Evolutionary conservation across 345 rosid species (phyloP), one percentile per base, ranked within the genome.

Genomic region (Lepidium aucheri): DNA sequence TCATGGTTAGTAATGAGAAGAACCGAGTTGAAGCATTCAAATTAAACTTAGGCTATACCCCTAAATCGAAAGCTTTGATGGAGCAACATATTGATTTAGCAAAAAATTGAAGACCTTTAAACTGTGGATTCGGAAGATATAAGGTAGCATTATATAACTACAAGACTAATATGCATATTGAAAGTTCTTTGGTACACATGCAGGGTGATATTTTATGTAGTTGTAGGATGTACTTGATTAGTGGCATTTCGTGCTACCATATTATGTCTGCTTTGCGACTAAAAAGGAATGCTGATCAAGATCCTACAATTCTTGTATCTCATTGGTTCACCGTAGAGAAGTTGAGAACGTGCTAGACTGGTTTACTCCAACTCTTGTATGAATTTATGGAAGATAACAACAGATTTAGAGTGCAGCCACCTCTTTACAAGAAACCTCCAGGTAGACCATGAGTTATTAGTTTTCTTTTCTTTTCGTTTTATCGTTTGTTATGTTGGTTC

Each of bases 281-380:
- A 11, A 11, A 54, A 10, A 17, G 3, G 16, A 1, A 6, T 16
- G 12, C 2, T 1, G 18, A 38, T 0, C 33, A 36, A 7, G 61
- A 56, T 1, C 33, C 61, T 0, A 56, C 38, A 3, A 56, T 12
- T 0, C 4, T 12, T 3, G 18, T 1, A 18, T 14, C 26, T 1
- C 0, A 26, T 0, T 56, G 45, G 45, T 56, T 36, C 17, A 20
- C 10, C 0, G 1, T 2, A 1, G 32, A 36, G 2, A 20, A 13
- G 2, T 22, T 55, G 3, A 6, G 6, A 7, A 4, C 0, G 0
- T 20, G 32, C 1, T 55, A 36, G 0, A 0, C 9, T 0, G 7
- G 7, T 6, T 2, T 1, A 6, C 30, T 54, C 0, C 2, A 13
- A 7, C 61, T n/a, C 13, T 20, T 33, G 33, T 0, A 56, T 38